Conservation (phyloP, 768 basidiomycete species). For the Xanthoconium purpureum region DNA sequence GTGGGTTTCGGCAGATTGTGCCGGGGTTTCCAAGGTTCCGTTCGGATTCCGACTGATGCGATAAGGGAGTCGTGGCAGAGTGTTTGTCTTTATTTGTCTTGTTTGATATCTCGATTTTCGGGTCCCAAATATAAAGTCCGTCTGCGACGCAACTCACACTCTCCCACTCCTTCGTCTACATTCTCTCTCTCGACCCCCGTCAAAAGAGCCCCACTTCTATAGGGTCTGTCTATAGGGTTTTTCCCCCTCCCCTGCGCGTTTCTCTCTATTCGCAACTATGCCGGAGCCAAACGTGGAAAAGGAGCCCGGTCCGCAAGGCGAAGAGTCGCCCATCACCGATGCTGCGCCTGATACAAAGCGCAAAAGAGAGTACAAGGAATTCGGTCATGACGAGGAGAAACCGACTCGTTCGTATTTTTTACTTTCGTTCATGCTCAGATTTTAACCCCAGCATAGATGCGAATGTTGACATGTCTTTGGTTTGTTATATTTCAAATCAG, state of each 20-base stretch:
- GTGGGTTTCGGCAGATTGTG: conserved; percentile 10
- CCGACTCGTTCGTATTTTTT: conserved; percentile 54
- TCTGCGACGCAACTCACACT: conserved; percentile 24
- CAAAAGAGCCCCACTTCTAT: conserved; percentile 18
- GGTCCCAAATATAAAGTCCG: conserved; percentile 34
- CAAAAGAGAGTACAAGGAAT: conserved; percentile 88
- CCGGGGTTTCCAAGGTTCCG: conserved; percentile 26
- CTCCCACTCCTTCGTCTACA: conserved; percentile 32
- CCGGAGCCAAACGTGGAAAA: conserved; percentile 52
- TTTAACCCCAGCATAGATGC: conserved; percentile 52
- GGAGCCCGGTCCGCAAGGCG: conserved; percentile 60
- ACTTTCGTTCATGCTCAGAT: neutral
- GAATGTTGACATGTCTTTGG: conserved; percentile 82
- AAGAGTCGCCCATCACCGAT: conserved; percentile 38
- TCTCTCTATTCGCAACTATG: conserved; percentile 15
- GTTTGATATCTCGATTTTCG: conserved; percentile 28
- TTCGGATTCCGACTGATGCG: conserved; percentile 24
- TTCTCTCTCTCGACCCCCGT: conserved; percentile 8
- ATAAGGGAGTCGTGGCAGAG: conserved; percentile 13
- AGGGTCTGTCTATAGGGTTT: conserved; percentile 31
- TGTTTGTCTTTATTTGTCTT: conserved; percentile 28
- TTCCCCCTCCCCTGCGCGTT: neutral
- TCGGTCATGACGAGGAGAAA: conserved; percentile 68
- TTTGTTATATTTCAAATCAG: conserved; percentile 30
- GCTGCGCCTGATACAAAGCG: conserved; percentile 38